Evolutionary conservation across 192 early-diverging fungal species (phyloP).

Genomic region (Backusella tarrabulga): DNA sequence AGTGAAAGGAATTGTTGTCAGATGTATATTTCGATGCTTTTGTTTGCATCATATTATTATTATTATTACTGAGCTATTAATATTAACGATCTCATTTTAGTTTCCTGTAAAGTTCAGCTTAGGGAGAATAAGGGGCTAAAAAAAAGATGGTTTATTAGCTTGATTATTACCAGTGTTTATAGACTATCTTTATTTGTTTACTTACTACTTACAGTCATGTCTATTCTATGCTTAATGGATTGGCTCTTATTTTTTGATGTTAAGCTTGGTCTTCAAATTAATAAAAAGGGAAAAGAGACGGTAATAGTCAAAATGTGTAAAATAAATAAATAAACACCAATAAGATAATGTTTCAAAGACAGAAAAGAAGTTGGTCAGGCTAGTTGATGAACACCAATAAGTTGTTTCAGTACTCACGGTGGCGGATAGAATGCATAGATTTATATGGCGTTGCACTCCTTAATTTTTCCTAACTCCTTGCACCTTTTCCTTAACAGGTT

Average conservation of each 20-base stretch:
- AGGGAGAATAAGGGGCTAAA: not conserved
- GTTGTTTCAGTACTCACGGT: not conserved
- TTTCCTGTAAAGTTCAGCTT: not conserved
- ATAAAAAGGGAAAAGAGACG: not conserved
- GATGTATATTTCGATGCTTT: slow-evolving; percentile 4
- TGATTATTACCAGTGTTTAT: not conserved
- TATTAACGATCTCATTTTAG: not conserved
- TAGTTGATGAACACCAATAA: not conserved
- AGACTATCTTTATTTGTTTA: no score
- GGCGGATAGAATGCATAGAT: not conserved
- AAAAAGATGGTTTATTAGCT: not conserved
- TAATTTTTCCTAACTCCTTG: slow-evolving; percentile 6
- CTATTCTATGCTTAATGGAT: not conserved
- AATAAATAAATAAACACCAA: not conserved
- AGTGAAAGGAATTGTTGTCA: not conserved
- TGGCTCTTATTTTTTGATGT: no score
- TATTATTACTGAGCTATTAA: no score
- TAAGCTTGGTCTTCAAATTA: not conserved
- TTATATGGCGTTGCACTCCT: not conserved
- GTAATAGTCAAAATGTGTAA: not conserved
- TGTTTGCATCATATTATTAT: not conserved
- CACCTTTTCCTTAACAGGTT: slow-evolving; percentile 16
- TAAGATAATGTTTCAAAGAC: not conserved
- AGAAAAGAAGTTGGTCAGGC: slow-evolving; percentile 1
- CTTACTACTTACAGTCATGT: not conserved